Base-by-base conservation (phyloP, 2,329 filamentous ascomycete species). In the Arthrobotrys musiformis region DNA sequence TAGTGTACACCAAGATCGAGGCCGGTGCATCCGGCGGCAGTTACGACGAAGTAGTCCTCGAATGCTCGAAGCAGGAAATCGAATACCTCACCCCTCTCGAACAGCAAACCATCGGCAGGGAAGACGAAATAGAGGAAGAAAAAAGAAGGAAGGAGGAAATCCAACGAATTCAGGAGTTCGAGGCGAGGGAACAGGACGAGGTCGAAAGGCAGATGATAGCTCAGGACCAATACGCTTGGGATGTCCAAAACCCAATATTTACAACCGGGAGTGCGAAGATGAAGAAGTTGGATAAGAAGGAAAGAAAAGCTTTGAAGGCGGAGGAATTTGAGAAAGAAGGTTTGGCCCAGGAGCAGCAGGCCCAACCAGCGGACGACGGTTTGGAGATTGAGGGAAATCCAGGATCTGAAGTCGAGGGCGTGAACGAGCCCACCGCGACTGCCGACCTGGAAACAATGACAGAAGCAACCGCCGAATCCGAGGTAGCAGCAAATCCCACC, bases 1-100 rank as follows among this genome's bases (percentile, higher is more conserved):
- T 77, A 24, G 42, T 77, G n/a, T 77, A 77, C 35, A 70, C 66
- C 11, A 77, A 77, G 17, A 66, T 70, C 15, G 73, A 77, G 22
- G 73, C 40, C 2, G 73, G 73, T n/a, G 66, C 73, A 4, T 70
- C 73, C 19, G 73, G 66, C 4, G 73, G 73, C 22, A 77, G 73
- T 15, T 70, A 77, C 40, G 73, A 77, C 28, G 73, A 77, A 66
- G 33, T 77, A 6, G 11, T 77, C 1, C 61, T 77, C 17, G 66
- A 77, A 28, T 77, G 73, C 17, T 48, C 50, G 11, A 66, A 64
- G 24, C 42, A 77, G 0, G 50, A 64, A n/a, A 77, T 77, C 19
- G 73, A 77, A 33, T 77, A 77, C 26, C 33, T 77, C 5, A 77
- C 73, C 3, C 73, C 73, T 17, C 35, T 70, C 3, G 73, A 77